Conservation (phyloP, 345 rosid species). For the Eucalyptus pauciflora region DNA sequence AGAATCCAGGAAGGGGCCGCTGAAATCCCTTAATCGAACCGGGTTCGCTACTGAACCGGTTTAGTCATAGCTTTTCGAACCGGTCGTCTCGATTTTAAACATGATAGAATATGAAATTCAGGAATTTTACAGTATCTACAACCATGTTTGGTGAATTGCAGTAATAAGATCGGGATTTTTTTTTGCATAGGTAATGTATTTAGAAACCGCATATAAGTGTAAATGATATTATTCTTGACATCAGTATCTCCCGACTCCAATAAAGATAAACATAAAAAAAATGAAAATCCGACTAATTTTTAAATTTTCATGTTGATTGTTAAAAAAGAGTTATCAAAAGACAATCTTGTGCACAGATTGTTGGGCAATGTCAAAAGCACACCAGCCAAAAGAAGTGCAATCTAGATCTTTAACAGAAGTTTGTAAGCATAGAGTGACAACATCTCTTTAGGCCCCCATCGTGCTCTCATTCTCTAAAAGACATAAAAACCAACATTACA, state of each 20-base stretch:
- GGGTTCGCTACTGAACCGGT: neutral
- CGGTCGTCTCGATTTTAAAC: fast-evolving
- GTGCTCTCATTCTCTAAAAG: neutral
- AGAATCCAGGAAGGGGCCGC: neutral
- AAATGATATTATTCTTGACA: neutral
- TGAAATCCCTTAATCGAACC: neutral
- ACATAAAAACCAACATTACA: neutral
- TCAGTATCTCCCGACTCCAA: neutral
- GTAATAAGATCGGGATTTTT: neutral
- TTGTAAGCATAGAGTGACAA: neutral
- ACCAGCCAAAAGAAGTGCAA: neutral
- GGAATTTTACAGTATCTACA: fast-evolving
- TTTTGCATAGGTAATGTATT: fast-evolving
- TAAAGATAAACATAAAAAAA: neutral
- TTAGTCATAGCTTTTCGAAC: neutral
- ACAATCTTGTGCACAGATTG: neutral
- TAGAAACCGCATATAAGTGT: neutral
- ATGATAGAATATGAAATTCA: fast-evolving
- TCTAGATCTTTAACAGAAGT: neutral
- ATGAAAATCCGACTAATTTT: neutral
- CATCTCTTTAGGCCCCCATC: neutral
- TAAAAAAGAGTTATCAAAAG: neutral
- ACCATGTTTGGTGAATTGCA: neutral
- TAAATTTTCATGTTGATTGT: neutral
- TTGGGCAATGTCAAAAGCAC: neutral